A percentile compares a stretch with the other conserved stretches of the same genome.
phyloP scores from a whole-genome alignment of 208 protist species.

The Trypanosoma scelopori region DNA sequence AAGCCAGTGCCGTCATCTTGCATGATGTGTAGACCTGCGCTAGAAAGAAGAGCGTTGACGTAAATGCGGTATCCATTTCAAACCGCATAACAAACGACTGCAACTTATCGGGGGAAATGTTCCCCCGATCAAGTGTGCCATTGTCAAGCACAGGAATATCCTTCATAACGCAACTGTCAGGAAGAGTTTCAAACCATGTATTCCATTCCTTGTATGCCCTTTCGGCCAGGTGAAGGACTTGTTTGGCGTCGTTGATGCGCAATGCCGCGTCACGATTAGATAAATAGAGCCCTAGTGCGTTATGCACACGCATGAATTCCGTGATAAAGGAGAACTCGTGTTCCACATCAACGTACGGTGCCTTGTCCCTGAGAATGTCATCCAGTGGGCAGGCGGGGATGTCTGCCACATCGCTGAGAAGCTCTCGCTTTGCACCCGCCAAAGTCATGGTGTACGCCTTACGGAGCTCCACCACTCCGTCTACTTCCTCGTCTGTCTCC shows the following conservation, averaged over 20 bases:
- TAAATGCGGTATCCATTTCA: slow-evolving; percentile 79
- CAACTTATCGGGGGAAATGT: slow-evolving; percentile 25
- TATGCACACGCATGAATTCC: slow-evolving; percentile 69
- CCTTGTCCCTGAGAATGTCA: slow-evolving; percentile 35
- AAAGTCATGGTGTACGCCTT: slow-evolving; percentile 53
- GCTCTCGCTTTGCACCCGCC: slow-evolving; percentile 33
- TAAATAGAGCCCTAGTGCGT: slow-evolving; percentile 73
- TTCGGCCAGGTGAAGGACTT: slow-evolving; percentile 62
- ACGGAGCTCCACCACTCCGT: slow-evolving; percentile 47
- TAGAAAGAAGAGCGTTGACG: slow-evolving; percentile 83
- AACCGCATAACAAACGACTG: slow-evolving; percentile 35
- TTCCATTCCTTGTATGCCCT: slow-evolving; percentile 61
- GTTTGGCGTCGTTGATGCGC: slow-evolving; percentile 40
- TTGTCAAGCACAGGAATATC: slow-evolving; percentile 48
- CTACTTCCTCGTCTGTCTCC: slow-evolving; percentile 70
- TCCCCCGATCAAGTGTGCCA: slow-evolving; percentile 35
- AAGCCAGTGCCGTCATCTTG: slow-evolving; percentile 47
- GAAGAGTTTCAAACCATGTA: slow-evolving; percentile 39
- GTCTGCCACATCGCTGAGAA: slow-evolving; percentile 27
- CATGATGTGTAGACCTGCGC: slow-evolving; percentile 73
- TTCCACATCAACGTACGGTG: slow-evolving; percentile 22
- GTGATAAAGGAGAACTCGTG: slow-evolving; percentile 40
- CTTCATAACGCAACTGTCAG: slow-evolving; percentile 33
- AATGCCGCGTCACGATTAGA: slow-evolving; percentile 37
- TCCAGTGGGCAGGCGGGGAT: slow-evolving; percentile 35